A percentile compares a stretch with the other conserved stretches of the same genome.
These are phyloP conservation scores for Bipolaris sorokiniana DNA, from an alignment of 2,329 filamentous ascomycete genomes.

Conservation along the genomic window DNA sequence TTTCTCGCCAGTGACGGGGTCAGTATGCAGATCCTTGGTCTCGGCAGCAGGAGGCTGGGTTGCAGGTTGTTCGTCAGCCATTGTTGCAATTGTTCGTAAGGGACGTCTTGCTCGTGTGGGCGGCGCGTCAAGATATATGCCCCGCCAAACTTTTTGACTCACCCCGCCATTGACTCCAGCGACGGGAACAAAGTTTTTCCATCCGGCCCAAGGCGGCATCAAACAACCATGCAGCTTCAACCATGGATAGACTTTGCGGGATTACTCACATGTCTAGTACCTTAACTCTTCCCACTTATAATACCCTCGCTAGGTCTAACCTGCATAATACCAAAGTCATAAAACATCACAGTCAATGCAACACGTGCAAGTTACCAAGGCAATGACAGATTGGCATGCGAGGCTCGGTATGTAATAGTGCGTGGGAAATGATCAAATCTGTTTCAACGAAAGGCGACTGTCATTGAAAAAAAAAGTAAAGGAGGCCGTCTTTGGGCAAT, in stretches of 20 bases:
- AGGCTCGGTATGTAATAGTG: no score
- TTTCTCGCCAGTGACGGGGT: constrained; percentile 90
- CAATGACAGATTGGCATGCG: neutral
- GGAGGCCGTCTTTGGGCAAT: neutral
- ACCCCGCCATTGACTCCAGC: constrained; percentile 24
- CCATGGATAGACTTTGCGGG: neutral
- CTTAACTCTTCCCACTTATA: neutral
- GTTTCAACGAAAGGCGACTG: no score
- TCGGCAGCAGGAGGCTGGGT: constrained; percentile 41
- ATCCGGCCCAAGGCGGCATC: constrained; percentile 4
- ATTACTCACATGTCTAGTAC: neutral
- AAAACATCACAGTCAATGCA: neutral
- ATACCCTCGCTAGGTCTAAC: neutral
- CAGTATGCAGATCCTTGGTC: constrained; percentile 73
- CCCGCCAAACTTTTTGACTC: constrained; percentile 29
- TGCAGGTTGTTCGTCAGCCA: constrained; percentile 42
- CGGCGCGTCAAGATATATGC: constrained; percentile 23
- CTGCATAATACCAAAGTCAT: neutral
- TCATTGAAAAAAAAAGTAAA: neutral
- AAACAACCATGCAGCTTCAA: neutral
- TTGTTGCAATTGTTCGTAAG: constrained; percentile 29
- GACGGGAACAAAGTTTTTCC: constrained; percentile 23
- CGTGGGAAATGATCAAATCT: neutral
- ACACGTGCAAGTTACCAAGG: neutral
- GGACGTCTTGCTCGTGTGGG: constrained; percentile 25